Base-by-base conservation (phyloP, 1,139 yeast genomes). In the Saccharomyces hybrid region DNA sequence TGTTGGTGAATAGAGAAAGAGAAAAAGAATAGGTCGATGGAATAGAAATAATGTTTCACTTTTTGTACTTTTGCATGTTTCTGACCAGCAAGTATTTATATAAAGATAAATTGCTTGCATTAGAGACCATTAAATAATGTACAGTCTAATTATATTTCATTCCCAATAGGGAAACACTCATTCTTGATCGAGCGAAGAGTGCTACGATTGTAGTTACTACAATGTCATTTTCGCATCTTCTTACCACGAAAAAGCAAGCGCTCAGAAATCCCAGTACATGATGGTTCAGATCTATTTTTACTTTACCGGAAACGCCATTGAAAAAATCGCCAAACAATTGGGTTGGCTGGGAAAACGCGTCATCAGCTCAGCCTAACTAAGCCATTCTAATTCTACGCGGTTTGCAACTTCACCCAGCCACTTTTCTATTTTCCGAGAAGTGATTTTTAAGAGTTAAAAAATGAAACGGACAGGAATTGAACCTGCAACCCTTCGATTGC, bases 381-480 rank as follows among this genome's bases (percentile, higher is more conserved):
- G 42, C 42, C 42, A 20, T 20, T 20, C 23, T 20, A 20, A 38
- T 11, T 38, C 11, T 7, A 38, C 42, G 42, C 42, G 25, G 42
- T 38, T 38, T 11, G 23, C 42, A 11, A 14, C 23, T 14, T 16
- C 42, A 11, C 11, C 42, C 42, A 38, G 42, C 42, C 42, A 14
- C 23, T 38, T 38, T 34, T 34, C 20, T 8, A 47, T 49, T 20
- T 20, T 20, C 23, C 23, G 23, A 20, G 23, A 20, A 20, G 23
- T 20, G 23, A 20, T 20, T 20, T 20, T 20, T 20, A 20, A 20
- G 23, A 20, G 23, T 20, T 30, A 61, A 69, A 67, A 74, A 72
- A 65, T 80, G 83, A 79, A 80, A 78, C 83, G 82, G 84, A 81
- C 85, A 80, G 85, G 85, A 81, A 79, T 81, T 78, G 85, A 81